Conservation (phyloP, 257 asterid genomes). For the Ocimum tenuiflorum region DNA sequence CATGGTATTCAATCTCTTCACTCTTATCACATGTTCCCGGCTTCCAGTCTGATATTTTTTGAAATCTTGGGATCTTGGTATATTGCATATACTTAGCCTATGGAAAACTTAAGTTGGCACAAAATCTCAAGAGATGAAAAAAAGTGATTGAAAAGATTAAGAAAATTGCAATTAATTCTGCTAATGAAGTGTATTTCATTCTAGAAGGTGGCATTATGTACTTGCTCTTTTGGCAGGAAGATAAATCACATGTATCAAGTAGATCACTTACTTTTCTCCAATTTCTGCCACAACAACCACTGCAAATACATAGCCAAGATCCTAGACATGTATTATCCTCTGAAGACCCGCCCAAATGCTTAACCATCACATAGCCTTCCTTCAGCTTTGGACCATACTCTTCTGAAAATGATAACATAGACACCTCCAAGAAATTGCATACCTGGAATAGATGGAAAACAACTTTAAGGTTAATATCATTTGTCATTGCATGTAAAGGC, state of each 20-base stretch:
- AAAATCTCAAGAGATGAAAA: background rate
- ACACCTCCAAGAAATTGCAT: constrained; percentile 94
- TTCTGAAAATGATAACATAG: constrained; percentile 72
- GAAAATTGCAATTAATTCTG: background rate
- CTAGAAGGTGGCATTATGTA: background rate
- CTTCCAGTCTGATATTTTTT: background rate
- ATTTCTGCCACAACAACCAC: constrained; percentile 56
- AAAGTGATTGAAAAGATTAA: background rate
- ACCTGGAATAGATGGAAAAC: constrained; percentile 39
- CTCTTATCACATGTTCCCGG: no score
- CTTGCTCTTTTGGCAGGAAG: constrained; percentile 6
- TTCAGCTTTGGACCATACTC: constrained; percentile 91
- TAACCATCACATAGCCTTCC: constrained; percentile 81
- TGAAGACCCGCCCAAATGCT: constrained; percentile 44
- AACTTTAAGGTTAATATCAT: background rate
- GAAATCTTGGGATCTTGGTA: background rate
- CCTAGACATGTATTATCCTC: constrained; percentile 45
- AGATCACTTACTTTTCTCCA: constrained; percentile 70
- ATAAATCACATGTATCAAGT: background rate
- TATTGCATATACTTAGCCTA: background rate
- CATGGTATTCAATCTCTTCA: no score
- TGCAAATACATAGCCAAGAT: constrained; percentile 52
- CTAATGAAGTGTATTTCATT: background rate
- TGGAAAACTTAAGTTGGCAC: background rate
- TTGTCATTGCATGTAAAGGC: constrained; percentile 3